Evolutionary conservation across 139 green algal genomes (phyloP).

Genomic region (Dunaliella sp.): DNA sequence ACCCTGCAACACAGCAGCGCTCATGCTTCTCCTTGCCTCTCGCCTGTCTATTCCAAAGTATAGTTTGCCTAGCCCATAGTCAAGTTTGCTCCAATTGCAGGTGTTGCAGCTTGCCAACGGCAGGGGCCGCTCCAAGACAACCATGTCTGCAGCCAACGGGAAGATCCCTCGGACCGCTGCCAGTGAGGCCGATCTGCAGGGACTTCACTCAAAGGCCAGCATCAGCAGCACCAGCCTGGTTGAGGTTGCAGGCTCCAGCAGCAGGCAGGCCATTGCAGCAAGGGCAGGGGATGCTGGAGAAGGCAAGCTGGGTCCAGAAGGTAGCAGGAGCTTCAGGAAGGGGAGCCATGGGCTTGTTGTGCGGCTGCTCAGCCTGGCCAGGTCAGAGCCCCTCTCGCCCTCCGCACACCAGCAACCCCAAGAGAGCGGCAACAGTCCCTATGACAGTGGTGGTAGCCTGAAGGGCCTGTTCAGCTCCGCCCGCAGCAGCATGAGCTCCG

Average conservation of each 20-base stretch:
- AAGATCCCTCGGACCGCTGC: background rate
- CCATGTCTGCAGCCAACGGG: too few relatives aligned
- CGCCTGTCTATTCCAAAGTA: too few relatives aligned
- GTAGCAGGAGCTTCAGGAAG: background rate
- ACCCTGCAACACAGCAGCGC: too few relatives aligned
- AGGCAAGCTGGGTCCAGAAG: too few relatives aligned
- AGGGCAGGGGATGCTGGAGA: background rate
- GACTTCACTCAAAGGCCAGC: background rate
- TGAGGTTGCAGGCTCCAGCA: background rate
- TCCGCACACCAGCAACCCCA: too few relatives aligned
- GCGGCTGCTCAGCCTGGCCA: background rate
- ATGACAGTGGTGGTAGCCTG: background rate
- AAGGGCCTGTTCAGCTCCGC: background rate
- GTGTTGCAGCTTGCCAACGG: too few relatives aligned
- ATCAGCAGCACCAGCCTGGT: background rate
- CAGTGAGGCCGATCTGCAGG: background rate
- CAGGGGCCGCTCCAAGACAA: too few relatives aligned
- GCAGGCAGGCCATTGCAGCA: background rate
- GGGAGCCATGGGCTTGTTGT: background rate
- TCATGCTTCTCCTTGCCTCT: too few relatives aligned
- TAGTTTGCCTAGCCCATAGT: too few relatives aligned
- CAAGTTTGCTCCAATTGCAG: background rate
- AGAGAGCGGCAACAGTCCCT: background rate
- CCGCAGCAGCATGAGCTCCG: background rate
- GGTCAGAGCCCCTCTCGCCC: background rate